phyloP scores from a whole-genome alignment of 352 stramenopile species.

The Phytopythium sindhum region DNA sequence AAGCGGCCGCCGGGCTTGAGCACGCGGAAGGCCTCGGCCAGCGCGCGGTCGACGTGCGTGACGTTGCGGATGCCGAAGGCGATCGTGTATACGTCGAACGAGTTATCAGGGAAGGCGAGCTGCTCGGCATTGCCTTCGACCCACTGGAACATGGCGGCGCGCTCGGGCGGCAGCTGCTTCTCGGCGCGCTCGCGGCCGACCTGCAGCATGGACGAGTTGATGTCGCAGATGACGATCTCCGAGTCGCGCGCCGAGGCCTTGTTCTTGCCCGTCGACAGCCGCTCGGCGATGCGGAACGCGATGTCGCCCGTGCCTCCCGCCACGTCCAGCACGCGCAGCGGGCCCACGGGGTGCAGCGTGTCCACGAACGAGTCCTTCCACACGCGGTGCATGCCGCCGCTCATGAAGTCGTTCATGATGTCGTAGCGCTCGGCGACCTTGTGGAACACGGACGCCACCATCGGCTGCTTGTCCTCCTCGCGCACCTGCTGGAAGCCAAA shows the following conservation, averaged over 20 bases:
- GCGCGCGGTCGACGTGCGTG: constrained; percentile 95
- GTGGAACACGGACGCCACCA: constrained; percentile 97
- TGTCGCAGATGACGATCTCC: constrained; percentile 97
- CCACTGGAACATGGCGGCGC: constrained; percentile 78
- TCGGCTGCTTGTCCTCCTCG: constrained; percentile 91
- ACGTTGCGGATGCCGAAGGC: constrained; percentile 99
- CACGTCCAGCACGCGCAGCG: constrained; percentile 92
- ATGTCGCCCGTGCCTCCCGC: constrained; percentile 98
- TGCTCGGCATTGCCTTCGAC: constrained; percentile 95
- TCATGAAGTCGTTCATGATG: constrained; percentile 99
- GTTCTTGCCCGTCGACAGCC: constrained; percentile 29
- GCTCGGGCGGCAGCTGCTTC: constrained; percentile 58
- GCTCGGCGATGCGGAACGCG: constrained; percentile 95
- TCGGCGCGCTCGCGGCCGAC: constrained; percentile 90
- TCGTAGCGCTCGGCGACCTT: constrained; percentile 97
- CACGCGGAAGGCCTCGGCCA: constrained; percentile 94
- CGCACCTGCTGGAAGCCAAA: constrained; percentile 90
- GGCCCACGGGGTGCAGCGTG: constrained; percentile 71
- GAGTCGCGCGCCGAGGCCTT: constrained; percentile 30
- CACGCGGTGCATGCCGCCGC: constrained; percentile 90
- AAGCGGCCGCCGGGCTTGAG: constrained; percentile 96
- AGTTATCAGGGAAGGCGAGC: constrained; percentile 93
- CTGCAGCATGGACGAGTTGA: constrained; percentile 98
- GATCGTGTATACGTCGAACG: constrained; percentile 99
- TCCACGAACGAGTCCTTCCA: constrained; percentile 98